Percentiles rank a stretch among this genome's conserved stretches.
These are phyloP conservation scores for Paecilomyces fulvus DNA, from an alignment of 2,329 filamentous ascomycete species.

Conservation along the genomic window DNA sequence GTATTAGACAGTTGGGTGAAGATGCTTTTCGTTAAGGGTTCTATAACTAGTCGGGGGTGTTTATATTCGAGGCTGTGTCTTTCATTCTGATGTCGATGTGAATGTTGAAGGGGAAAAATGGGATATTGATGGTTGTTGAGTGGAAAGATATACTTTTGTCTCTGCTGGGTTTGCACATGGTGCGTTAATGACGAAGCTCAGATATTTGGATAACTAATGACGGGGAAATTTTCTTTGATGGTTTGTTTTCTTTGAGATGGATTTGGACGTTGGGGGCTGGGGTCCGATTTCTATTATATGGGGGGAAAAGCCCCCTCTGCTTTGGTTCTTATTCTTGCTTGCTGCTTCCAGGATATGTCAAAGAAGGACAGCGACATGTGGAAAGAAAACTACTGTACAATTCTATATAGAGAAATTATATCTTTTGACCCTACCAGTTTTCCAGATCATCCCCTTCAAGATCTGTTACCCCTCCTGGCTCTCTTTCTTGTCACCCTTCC, in stretches of 20 bases:
- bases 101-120: too few relatives aligned
- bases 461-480: slow-evolving; percentile 21
- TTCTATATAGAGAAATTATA: neutral
- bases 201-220: neutral
- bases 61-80: too few relatives aligned
- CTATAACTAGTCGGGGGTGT: too few relatives aligned
- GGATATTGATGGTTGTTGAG: too few relatives aligned
- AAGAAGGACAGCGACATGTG: neutral
- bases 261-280: neutral
- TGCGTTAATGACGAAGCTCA: too few relatives aligned
- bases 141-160: too few relatives aligned
- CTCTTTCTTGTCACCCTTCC: slow-evolving; percentile 15
- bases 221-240: neutral
- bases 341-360: neutral
- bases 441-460: slow-evolving; percentile 7
- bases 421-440: neutral
- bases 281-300: neutral
- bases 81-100: too few relatives aligned
- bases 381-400: neutral
- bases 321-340: neutral
- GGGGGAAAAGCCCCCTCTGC: neutral
- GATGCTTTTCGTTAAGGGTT: too few relatives aligned
- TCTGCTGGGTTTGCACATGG: too few relatives aligned
- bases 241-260: neutral
- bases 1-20: too few relatives aligned